A percentile compares a stretch with the other conserved stretches of the same genome.
Conservation (phyloP, 306 rosid species). For the Sindora glabra region DNA sequence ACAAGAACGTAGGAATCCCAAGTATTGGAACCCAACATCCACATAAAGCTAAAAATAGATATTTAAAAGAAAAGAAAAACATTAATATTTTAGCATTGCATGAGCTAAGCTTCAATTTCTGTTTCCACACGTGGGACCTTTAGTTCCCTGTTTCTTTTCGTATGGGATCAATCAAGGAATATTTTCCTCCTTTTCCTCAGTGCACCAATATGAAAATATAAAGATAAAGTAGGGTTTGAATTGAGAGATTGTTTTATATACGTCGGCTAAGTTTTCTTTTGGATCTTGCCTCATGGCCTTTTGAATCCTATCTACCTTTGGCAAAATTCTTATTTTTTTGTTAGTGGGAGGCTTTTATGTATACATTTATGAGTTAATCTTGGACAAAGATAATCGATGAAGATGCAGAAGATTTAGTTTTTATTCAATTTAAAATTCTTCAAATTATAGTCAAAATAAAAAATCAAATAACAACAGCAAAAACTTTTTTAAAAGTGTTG, state of each 20-base stretch:
- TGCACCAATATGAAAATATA: conserved; percentile 9
- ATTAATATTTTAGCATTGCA: conserved; percentile 27
- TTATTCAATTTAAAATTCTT: too few relatives aligned
- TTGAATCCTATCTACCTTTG: too few relatives aligned
- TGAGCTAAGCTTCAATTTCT: conserved; percentile 44
- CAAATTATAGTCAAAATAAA: too few relatives aligned
- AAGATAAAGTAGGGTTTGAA: neutral
- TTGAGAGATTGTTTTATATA: conserved; percentile 8
- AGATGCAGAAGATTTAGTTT: too few relatives aligned
- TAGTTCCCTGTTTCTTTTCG: conserved; percentile 29
- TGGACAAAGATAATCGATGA: too few relatives aligned
- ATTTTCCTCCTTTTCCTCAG: conserved; percentile 15
- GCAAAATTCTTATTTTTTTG: too few relatives aligned
- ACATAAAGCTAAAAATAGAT: conserved; percentile 50
- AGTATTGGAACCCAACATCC: conserved; percentile 53
- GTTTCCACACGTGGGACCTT: conserved; percentile 89
- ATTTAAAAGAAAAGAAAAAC: too few relatives aligned
- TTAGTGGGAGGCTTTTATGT: too few relatives aligned
- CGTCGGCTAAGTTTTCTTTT: conserved; percentile 5
- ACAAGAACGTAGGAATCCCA: conserved; percentile 84
- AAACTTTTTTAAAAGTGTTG: too few relatives aligned
- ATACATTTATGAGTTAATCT: too few relatives aligned
- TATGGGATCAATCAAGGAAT: conserved; percentile 53
- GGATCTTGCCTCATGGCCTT: neutral
- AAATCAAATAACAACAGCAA: too few relatives aligned